Evolutionary conservation across 805 yeast species (phyloP), one percentile per base, ranked within the genome.

Genomic region (Yueomyces sp.): DNA sequence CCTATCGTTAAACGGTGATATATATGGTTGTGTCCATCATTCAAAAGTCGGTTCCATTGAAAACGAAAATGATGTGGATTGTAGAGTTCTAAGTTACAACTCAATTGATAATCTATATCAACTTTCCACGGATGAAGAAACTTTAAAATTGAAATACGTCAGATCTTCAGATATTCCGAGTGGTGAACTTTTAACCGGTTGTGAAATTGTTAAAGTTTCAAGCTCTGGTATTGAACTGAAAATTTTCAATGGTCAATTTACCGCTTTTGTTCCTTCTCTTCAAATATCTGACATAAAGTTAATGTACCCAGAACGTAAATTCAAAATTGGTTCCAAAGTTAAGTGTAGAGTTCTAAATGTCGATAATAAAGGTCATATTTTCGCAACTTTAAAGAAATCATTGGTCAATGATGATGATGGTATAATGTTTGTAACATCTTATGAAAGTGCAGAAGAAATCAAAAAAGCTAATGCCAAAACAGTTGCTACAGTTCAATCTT

Each of bases 281-380:
- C 95, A 90, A 54, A 74, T 92, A 62, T 80, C 94, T 51, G 99
- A 92, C 61, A 72, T 83, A 45, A 81, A 78, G 57, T 69, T 90
- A 49, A 76, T 77, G 3, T 81, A 90, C 56, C 98, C 98, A 4
- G 97, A 92, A 64, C 76, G 92, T 68, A 85, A 86, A 55, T 90
- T 81, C 70, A 85, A 84, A 62, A 77, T 80, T 39, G 97, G 96
- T 8, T 68, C 81, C 38, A 82, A 79, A 51, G 85, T 85, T 31
- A 82, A 73, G 53, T 92, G 81, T 48, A 76, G 94, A 64, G 73
- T 86, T 9, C 62, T 85, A 50, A 69, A 64, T 43, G 70, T 74
- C 27, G 64, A 71, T 39, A 52, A 59, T 37, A 66, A 66, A 42
- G 70, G 73, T 32, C 74, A 70, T 40, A 65, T 87, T 39, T 63